phyloP scores from a whole-genome alignment of 805 yeast genomes.

The Starmerella bombi region DNA sequence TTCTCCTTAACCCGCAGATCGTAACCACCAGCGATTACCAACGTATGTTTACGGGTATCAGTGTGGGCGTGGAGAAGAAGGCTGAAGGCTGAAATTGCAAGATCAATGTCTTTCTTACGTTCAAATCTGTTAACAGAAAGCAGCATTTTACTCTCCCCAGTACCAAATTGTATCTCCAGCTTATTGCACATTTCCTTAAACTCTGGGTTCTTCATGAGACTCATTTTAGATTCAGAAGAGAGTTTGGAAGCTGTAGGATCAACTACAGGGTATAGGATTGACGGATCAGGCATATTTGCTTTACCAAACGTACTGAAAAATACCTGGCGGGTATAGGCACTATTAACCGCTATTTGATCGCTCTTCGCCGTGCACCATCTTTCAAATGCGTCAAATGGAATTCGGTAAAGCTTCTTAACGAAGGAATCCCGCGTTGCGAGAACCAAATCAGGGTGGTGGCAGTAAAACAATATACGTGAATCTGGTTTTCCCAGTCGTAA shows the following conservation, averaged over 20 bases:
- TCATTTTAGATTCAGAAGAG: background rate
- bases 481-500: slow-evolving; percentile 29
- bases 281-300: slow-evolving; percentile 29
- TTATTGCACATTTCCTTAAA: slow-evolving; percentile 4
- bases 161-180: slow-evolving; percentile 3
- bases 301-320: slow-evolving; percentile 49
- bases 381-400: slow-evolving; percentile 76
- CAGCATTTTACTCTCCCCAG: slow-evolving; percentile 26
- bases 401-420: slow-evolving; percentile 52
- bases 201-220: background rate
- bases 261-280: slow-evolving; percentile 71
- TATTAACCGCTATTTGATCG: slow-evolving; percentile 76
- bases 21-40: slow-evolving; percentile 84
- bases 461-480: slow-evolving; percentile 63
- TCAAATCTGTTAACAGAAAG: slow-evolving; percentile 84
- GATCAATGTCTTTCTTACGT: slow-evolving; percentile 62
- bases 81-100: slow-evolving; percentile 63
- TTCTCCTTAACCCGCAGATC: slow-evolving; percentile 68
- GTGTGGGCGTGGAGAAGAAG: slow-evolving; percentile 29
- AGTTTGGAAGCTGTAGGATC: slow-evolving; percentile 26
- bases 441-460: slow-evolving; percentile 90
- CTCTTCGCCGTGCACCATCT: slow-evolving; percentile 64
- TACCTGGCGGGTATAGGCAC: slow-evolving; percentile 62
- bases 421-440: slow-evolving; percentile 47
- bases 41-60: slow-evolving; percentile 25